A percentile compares a stretch with the other conserved stretches of the same genome.
phyloP scores from a whole-genome alignment of 768 basidiomycete genomes.

The Neoboletus magnificus region DNA sequence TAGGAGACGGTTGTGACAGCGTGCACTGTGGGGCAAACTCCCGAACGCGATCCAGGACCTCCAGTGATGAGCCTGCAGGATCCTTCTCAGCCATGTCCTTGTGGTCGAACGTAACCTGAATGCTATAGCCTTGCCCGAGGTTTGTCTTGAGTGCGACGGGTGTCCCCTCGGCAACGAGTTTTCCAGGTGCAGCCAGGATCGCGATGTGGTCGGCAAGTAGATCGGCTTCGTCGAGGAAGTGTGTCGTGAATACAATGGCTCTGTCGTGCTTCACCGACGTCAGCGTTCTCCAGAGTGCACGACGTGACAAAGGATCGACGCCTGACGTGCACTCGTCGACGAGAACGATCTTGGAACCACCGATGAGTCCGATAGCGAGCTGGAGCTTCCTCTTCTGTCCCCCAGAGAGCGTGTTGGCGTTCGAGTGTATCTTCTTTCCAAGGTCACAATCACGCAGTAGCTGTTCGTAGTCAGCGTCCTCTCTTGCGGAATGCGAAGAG shows the following conservation, averaged over 20 bases:
- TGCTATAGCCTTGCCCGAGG: constrained; percentile 69
- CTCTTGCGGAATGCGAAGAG: constrained; percentile 38
- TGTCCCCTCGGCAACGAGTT: constrained; percentile 66
- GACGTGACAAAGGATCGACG: constrained; percentile 75
- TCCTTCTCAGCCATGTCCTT: constrained; percentile 31
- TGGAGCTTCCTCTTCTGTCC: constrained; percentile 84
- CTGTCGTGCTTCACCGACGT: constrained; percentile 63
- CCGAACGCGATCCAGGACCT: constrained; percentile 43
- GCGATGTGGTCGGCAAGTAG: constrained; percentile 74
- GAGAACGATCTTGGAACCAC: constrained; percentile 67
- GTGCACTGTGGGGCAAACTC: constrained; percentile 45
- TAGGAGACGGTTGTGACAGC: constrained; percentile 40
- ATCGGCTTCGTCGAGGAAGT: constrained; percentile 80
- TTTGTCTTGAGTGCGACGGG: constrained; percentile 71
- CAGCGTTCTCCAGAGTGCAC: constrained; percentile 74
- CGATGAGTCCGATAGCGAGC: constrained; percentile 75
- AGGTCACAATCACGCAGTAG: constrained; percentile 71
- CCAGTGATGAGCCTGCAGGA: constrained; percentile 11
- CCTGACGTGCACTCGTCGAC: constrained; percentile 76
- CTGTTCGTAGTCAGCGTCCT: constrained; percentile 58
- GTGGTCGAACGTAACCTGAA: constrained; percentile 50
- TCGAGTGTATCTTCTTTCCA: constrained; percentile 61
- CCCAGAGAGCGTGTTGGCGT: constrained; percentile 65
- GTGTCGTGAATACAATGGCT: constrained; percentile 75
- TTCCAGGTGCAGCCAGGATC: constrained; percentile 72